Percentiles rank a stretch among this genome's conserved stretches.
phyloP scores from a whole-genome alignment of 306 rosid species.

The Geum urbanum region DNA sequence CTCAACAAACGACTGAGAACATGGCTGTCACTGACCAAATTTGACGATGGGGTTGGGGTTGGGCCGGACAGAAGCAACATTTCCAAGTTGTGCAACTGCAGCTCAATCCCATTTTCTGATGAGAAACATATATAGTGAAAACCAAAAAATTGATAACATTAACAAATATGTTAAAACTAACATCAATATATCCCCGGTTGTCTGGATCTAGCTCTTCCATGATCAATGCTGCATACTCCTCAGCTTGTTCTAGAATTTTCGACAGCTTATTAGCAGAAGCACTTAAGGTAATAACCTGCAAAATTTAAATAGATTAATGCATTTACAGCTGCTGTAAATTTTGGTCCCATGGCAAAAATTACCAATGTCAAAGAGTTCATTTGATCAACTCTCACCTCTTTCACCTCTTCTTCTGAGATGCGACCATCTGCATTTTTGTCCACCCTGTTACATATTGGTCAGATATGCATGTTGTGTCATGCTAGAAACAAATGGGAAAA shows the following conservation, averaged over 20 bases:
- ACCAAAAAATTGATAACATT: neutral
- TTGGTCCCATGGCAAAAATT: neutral
- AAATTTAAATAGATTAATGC: neutral
- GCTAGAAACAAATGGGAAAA: neutral
- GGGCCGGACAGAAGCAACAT: slow-evolving; percentile 65
- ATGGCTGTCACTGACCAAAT: slow-evolving; percentile 50
- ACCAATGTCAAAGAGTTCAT: neutral
- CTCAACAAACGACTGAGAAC: slow-evolving; percentile 64
- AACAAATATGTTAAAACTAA: slow-evolving; percentile 5
- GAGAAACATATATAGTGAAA: neutral
- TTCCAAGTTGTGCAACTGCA: slow-evolving; percentile 79
- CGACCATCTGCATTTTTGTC: slow-evolving; percentile 88
- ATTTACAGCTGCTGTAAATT: neutral
- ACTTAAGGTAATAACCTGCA: slow-evolving; percentile 68
- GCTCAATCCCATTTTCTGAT: neutral
- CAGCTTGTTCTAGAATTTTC: slow-evolving; percentile 65
- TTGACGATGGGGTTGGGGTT: slow-evolving; percentile 52
- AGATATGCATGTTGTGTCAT: neutral
- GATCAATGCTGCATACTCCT: slow-evolving; percentile 89
- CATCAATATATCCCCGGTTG: slow-evolving; percentile 78
- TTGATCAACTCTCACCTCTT: slow-evolving; percentile 45
- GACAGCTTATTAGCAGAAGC: slow-evolving; percentile 88
- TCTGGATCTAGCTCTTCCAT: slow-evolving; percentile 89
- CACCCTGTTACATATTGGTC: slow-evolving; percentile 50
- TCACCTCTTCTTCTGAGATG: slow-evolving; percentile 70